Base-by-base conservation (phyloP, 2,329 filamentous ascomycete genomes). In the Sclerotinia glacialis region DNA sequence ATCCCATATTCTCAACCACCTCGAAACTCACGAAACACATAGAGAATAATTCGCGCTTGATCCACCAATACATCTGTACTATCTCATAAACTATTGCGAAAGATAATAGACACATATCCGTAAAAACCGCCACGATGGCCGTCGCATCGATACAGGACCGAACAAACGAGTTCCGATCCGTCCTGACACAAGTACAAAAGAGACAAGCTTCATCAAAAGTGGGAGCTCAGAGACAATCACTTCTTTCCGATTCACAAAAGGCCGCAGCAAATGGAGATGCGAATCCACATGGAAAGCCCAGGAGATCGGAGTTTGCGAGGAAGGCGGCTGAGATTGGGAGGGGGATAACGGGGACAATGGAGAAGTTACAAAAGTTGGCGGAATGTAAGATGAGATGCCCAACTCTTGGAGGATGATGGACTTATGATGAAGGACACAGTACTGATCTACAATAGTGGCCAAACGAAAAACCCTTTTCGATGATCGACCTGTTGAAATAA, bases 381-480 rank as follows among this genome's bases (percentile, higher is more conserved):
- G 91, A 97, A 78, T 81, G 88, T 90, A 79, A 75, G 86, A 81
- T 44, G 40, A 16, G n/a, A 37, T 44, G 8, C 5, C 14, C 5
- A 14, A 34, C 37, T 14, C 5, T 1, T 1, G 23, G 40, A 18
- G 14, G 0, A 46, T 47, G 4, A 42, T 46, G 16, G 3, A 18
- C 11, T 44, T 12, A 11, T 0, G 5, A 9, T 8, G 14, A 1
- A 64, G 56, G 18, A 49, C 26, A 2, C 0, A 18, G 28, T 61
- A 40, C 50, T 67, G 34, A 67, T 16, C 16, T 31, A 47, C 14
- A 44, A 69, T 12, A 91, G 88, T 99, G 76, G 95, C 95, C n/a
- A 94, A 93, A 78, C 88, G 94, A 75, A 96, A 97, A 80, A 97
- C 95, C 12, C 87, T 99, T 53, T 99, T 99, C 77, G 95, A 99